Conservation (phyloP, 2,329 filamentous ascomycete species). For the Cladosporium sp. region DNA sequence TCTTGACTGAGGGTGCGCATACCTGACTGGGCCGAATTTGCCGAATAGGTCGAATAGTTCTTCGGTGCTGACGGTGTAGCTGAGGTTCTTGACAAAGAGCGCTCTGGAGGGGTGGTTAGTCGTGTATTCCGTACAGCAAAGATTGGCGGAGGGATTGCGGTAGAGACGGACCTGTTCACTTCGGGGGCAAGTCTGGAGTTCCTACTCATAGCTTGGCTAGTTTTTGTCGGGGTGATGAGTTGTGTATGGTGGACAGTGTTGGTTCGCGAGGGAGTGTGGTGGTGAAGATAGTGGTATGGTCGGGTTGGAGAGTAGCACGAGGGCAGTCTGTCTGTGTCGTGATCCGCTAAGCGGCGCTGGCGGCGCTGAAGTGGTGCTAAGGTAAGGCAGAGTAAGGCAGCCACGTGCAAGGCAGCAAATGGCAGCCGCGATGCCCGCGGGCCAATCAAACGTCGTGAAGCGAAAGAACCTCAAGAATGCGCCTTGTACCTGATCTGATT, state of each 20-base stretch:
- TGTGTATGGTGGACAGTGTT: constrained; percentile 16
- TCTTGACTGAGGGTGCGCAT: constrained; percentile 36
- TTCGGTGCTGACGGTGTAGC: constrained; percentile 98
- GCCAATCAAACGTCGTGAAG: background rate
- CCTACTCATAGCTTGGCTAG: constrained; percentile 81
- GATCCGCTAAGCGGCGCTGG: constrained; percentile 2
- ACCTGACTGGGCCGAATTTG: constrained; percentile 95
- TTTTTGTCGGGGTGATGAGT: constrained; percentile 23
- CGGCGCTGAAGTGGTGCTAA: background rate
- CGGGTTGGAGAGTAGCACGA: background rate
- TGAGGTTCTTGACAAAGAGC: constrained; percentile 99
- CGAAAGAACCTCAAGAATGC: background rate
- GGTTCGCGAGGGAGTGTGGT: constrained; percentile 4
- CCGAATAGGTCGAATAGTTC: constrained; percentile 98
- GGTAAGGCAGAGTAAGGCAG: background rate
- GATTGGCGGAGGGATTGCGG: background rate
- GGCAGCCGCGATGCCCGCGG: background rate
- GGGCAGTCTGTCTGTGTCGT: constrained; percentile 3
- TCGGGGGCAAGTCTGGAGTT: constrained; percentile 97
- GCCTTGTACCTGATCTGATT: background rate
- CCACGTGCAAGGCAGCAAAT: background rate
- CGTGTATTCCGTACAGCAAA: constrained; percentile 10
- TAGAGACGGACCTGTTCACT: constrained; percentile 85
- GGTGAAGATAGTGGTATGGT: background rate
- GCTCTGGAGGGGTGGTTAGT: constrained; percentile 61